Base-by-base conservation (phyloP, 495 filamentous ascomycete species). In the Diplogelasinospora grovesii region DNA sequence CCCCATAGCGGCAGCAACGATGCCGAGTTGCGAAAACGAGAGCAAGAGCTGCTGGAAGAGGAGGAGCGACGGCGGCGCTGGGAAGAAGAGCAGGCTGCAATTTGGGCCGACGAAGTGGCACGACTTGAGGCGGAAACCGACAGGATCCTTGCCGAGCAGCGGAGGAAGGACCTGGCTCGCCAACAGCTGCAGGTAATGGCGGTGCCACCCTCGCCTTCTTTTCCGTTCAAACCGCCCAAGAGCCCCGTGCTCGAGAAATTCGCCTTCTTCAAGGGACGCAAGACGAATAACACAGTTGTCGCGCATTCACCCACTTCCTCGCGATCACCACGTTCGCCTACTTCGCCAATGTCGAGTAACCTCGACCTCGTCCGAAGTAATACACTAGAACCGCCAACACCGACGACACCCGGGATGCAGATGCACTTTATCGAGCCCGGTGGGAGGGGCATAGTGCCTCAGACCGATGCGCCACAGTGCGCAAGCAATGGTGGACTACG, bases 401-500 rank as follows among this genome's bases (percentile, higher is more conserved):
- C 41, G 35, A n/a, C n/a, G n/a, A n/a, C n/a, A n/a, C n/a, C n/a
- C n/a, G n/a, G n/a, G n/a, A 26, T 35, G 24, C 25, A 41, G 23
- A 36, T 36, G 10, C 36, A 40, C 16, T 49, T 56, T 20, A 63
- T 62, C 44, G 61, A 63, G 35, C 36, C 55, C 11, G 58, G 52
- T 25, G 58, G 56, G 2, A 50, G 43, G 16, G 68, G 68, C 0
- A 62, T 75, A 29, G 71, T 81, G 4, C 79, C 83, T 36, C 78
- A 80, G 23, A 78, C 73, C 30, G 87, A 93, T 69, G 86, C 85
- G 3, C 88, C 88, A 7, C 67, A 82, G 2, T 88, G 85, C n/a
- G 85, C 87, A 20, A 79, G 86, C 49, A 93, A 93, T 68, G 77
- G 82, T 36, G 83, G 80, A 23, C 84, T 86, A 46, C 70, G 86